phyloP scores from a whole-genome alignment of 495 filamentous ascomycete species.

The Tirmania nivea region DNA sequence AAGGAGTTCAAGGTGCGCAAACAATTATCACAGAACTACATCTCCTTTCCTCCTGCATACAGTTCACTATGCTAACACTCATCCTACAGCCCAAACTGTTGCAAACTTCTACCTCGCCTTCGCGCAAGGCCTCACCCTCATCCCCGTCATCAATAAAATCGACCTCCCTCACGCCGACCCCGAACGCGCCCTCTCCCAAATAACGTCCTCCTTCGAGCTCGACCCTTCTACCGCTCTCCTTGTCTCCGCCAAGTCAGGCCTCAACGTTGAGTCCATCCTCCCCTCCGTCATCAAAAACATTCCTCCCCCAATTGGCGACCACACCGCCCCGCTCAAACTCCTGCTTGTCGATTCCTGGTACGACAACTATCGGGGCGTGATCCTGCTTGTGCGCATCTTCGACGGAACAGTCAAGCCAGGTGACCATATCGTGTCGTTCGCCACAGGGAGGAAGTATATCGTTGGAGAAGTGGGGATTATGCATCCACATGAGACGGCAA shows the following conservation, averaged over 20 bases:
- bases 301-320: constrained; percentile 29
- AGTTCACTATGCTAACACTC: too few species aligned
- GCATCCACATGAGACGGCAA: constrained; percentile 72
- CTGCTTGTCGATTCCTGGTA: constrained; percentile 96
- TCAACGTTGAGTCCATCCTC: constrained; percentile 59
- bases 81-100: constrained; percentile 27
- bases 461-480: constrained; percentile 95
- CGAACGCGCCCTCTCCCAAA: constrained; percentile 62
- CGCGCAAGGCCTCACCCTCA: constrained; percentile 61
- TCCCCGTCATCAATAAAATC: constrained; percentile 92
- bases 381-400: constrained; percentile 77
- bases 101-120: constrained; percentile 97
- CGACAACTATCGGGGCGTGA: constrained; percentile 80
- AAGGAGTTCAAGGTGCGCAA: constrained; percentile 18
- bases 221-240: constrained; percentile 58
- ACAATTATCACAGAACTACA: too few species aligned
- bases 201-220: constrained; percentile 66
- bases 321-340: constrained; percentile 48
- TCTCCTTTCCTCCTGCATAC: too few species aligned
- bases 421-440: constrained; percentile 64
- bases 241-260: constrained; percentile 83
- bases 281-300: constrained; percentile 70
- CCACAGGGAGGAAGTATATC: constrained; percentile 64
- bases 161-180: constrained; percentile 77
- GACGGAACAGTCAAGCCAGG: constrained; percentile 67